These are phyloP conservation scores for Pleurotus citrinopileatus DNA, from an alignment of 768 basidiomycete species.

Conservation along the genomic window DNA sequence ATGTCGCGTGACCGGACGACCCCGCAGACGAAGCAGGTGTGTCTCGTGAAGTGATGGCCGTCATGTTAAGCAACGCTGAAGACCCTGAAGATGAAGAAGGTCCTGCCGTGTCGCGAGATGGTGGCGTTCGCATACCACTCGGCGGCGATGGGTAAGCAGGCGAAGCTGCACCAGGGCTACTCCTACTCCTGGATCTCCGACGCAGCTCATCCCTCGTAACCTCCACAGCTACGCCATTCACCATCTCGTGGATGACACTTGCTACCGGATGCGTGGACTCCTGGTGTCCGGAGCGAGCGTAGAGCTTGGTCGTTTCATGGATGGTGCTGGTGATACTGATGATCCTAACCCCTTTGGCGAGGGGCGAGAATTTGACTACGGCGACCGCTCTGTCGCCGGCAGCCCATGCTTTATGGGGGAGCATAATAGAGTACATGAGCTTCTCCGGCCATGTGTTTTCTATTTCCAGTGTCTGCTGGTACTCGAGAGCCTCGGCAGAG, in stretches of 20 bases:
- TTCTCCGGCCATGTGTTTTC: conserved; percentile 98
- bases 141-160: not conserved
- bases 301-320: conserved; percentile 70
- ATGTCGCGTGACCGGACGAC: not conserved
- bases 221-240: conserved; percentile 52
- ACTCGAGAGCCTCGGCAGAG: conserved; percentile 82
- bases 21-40: not conserved
- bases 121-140: conserved; percentile 4
- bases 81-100: conserved; percentile 8
- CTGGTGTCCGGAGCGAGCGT: conserved; percentile 49
- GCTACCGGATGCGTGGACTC: conserved; percentile 62
- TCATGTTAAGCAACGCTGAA: not conserved
- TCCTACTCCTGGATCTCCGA: not conserved
- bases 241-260: conserved; percentile 65
- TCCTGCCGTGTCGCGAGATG: not conserved
- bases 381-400: conserved; percentile 84
- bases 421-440: conserved; percentile 90
- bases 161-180: not conserved
- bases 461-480: conserved; percentile 92
- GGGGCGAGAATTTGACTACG: conserved; percentile 81
- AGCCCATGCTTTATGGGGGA: conserved; percentile 96
- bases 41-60: conserved; percentile 5
- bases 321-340: conserved; percentile 63
- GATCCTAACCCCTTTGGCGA: conserved; percentile 81
- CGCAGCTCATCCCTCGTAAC: conserved; percentile 16